Percentiles rank a stretch among this genome's conserved stretches.
Evolutionary conservation across 2,329 filamentous ascomycete genomes (phyloP).

Genomic region (Immersiporthe knoxdaviesiana): DNA sequence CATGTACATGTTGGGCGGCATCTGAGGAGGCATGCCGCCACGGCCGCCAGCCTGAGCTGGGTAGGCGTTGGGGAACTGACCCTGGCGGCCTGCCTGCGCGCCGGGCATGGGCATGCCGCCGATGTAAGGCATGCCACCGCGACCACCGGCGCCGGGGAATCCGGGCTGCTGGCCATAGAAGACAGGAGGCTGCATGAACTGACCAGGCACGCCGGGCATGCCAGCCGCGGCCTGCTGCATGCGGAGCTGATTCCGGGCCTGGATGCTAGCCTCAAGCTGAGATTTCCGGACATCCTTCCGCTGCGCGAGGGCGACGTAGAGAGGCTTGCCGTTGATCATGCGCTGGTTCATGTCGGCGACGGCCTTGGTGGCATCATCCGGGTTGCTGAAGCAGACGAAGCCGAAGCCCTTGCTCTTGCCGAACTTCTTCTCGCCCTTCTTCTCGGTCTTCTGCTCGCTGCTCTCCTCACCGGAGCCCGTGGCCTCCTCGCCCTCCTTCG

Average conservation of each 20-base stretch:
- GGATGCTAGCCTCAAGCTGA: constrained; percentile 98
- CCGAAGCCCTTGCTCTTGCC: constrained; percentile 99
- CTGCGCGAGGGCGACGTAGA: constrained; percentile 97
- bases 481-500: constrained; percentile 51
- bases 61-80: constrained; percentile 82
- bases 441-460: constrained; percentile 62
- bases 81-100: constrained; percentile 79
- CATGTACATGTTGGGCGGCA: constrained; percentile 86
- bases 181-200: constrained; percentile 86
- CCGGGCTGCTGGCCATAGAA: constrained; percentile 85
- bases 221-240: constrained; percentile 92
- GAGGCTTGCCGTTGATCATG: constrained; percentile 95
- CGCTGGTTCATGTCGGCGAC: constrained; percentile 99
- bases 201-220: constrained; percentile 64
- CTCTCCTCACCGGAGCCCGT: constrained; percentile 52
- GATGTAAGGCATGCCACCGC: constrained; percentile 70
- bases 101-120: constrained; percentile 68
- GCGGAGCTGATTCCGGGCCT: constrained; percentile 96
- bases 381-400: constrained; percentile 99
- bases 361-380: constrained; percentile 98
- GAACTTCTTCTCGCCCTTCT: constrained; percentile 67
- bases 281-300: constrained; percentile 99
- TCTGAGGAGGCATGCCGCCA: constrained; percentile 78
- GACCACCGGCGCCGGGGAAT: constrained; percentile 64
- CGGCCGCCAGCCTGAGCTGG: constrained; percentile 77